Base-by-base conservation (phyloP, 345 rosid genomes). In the Citrus australasica region DNA sequence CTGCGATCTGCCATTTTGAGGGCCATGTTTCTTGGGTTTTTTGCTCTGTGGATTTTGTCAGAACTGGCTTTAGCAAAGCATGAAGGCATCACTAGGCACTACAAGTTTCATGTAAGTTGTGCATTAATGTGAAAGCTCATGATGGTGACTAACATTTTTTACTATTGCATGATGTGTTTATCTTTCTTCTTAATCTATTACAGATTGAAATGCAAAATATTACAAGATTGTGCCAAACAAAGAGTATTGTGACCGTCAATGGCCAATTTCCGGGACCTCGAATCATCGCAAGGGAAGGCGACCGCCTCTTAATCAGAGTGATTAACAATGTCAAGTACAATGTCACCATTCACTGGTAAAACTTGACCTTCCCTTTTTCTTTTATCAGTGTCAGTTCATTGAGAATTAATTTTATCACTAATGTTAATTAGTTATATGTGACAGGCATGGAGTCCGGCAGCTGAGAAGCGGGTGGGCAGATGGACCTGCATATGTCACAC, bases 241-340 rank as follows among this genome's bases (percentile, higher is more conserved):
- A 90, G 90, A 90, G 87, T 78, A 84, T 88, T 69, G 87, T 90
- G 56, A 89, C 98, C 2, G 97, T 93, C 19, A 93, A 93, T 60
- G 94, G 93, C 33, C 82, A 86, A 76, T 81, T 88, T 40, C 92
- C 97, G 8, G 93, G 97, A 60, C 94, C 98, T 58, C 83, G 81
- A 71, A 83, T 93, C 75, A 66, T 89, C 14, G 93, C 92, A 1
- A 87, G 97, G 69, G 93, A 93, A 90, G 97, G 94, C 6, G 97
- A 93, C 75, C 83, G 82, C 55, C 80, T 93, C 7, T 70, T 90
- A 17, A 89, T 92, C 75, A 92, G 89, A 77, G 93, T 93, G 48
- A 85, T 83, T 58, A 93, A 93, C 82, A 88, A 89, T 65, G 93
- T 93, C 68, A 74, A 87, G 22, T 80, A 93, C 85, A 93, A 93